Evolutionary conservation across 148 eudicot species (phyloP).

Genomic region (Bassia scoparia): DNA sequence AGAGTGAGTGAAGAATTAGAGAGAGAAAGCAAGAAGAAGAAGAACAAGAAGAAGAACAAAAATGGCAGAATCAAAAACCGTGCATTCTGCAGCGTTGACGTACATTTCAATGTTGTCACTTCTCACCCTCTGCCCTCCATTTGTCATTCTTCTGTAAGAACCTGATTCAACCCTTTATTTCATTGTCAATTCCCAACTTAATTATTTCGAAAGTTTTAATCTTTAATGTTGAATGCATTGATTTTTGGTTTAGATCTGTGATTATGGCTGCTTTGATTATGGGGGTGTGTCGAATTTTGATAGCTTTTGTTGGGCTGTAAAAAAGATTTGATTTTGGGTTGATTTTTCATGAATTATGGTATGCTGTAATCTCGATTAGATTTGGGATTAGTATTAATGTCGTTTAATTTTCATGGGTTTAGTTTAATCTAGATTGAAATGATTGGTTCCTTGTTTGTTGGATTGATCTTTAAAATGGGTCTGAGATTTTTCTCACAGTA

Average conservation of each 20-base stretch:
- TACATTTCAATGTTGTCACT: slow-evolving; percentile 84
- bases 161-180: background rate
- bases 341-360: background rate
- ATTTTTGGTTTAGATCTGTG: slow-evolving; percentile 19
- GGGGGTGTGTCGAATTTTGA: background rate
- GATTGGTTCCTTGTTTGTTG: no score
- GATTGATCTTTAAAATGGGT: no score
- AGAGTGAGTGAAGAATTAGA: background rate
- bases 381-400: background rate
- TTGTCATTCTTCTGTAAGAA: slow-evolving; percentile 81
- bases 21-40: background rate
- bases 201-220: background rate
- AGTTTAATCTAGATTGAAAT: no score
- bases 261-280: background rate
- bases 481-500: no score
- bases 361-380: background rate
- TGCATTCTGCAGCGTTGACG: slow-evolving; percentile 73
- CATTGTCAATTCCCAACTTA: background rate
- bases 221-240: background rate
- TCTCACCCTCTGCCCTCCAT: slow-evolving; percentile 83
- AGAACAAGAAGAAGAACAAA: background rate
- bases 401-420: background rate
- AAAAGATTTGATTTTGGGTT: background rate
- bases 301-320: background rate
- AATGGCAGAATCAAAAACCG: slow-evolving; percentile 61